Conservation (phyloP, 1,139 yeast genomes). For the Yamadazyma trypodendri region DNA sequence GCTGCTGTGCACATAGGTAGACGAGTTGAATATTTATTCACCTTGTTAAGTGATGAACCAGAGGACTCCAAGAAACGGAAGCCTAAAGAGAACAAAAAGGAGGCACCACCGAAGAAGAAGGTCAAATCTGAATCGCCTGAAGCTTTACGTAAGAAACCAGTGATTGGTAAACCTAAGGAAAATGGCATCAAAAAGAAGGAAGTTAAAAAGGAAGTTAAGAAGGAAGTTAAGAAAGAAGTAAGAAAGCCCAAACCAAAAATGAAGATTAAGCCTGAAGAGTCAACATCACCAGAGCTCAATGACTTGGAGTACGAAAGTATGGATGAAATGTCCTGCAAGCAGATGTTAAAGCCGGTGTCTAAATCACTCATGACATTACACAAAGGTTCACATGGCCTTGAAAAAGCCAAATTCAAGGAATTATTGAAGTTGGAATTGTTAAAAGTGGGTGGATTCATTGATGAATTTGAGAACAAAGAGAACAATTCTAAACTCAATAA, state of each 20-base stretch:
- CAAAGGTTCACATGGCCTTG: conserved; percentile 78
- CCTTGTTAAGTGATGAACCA: conserved; percentile 50
- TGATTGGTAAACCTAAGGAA: conserved; percentile 4
- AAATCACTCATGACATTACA: conserved; percentile 72
- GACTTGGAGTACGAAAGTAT: conserved; percentile 72
- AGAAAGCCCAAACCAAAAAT: conserved; percentile 7
- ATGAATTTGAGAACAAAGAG: conserved; percentile 5
- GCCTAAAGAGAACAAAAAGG: conserved; percentile 12
- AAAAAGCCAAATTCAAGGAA: conserved; percentile 80
- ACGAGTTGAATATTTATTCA: conserved; percentile 81
- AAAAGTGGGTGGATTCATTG: conserved; percentile 75
- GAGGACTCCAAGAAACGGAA: conserved; percentile 13
- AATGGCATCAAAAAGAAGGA: conserved; percentile 5
- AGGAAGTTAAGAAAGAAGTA: too few relatives aligned
- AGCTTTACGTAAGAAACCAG: conserved; percentile 8
- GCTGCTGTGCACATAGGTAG: conserved; percentile 94
- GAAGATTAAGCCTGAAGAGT: conserved; percentile 18
- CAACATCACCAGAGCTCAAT: conserved; percentile 9
- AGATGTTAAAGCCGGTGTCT: conserved; percentile 67
- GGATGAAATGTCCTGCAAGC: conserved; percentile 75
- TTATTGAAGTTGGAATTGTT: conserved; percentile 72
- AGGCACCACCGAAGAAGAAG: conserved; percentile 10
- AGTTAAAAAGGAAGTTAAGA: conserved; percentile 5
- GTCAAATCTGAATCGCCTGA: conserved; percentile 13
- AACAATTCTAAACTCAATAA: conserved; percentile 43